These are phyloP conservation scores for Penicillium sp. DNA, from an alignment of 2,329 filamentous ascomycete species.

Conservation along the genomic window DNA sequence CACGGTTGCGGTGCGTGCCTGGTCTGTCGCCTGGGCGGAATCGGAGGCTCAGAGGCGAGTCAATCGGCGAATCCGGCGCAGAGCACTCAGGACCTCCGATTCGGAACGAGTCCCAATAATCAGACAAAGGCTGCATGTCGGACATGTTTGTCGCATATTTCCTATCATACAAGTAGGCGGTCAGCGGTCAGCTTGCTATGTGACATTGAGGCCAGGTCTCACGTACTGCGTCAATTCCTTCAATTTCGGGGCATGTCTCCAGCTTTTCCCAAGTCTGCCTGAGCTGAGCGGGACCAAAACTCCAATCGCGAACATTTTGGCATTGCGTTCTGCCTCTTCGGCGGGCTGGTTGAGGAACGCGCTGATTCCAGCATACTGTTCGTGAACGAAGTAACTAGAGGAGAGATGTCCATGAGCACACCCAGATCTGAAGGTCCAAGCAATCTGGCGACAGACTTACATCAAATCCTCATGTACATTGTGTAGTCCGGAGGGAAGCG, in stretches of 20 bases:
- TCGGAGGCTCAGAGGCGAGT: conserved; percentile 55
- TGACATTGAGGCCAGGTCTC: not conserved
- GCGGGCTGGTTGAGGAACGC: conserved; percentile 86
- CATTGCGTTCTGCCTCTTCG: conserved; percentile 78
- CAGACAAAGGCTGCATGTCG: conserved; percentile 67
- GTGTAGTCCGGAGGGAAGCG: conserved; percentile 88
- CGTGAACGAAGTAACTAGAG: conserved; percentile 85
- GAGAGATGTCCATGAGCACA: conserved; percentile 16
- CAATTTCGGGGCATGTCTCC: conserved; percentile 80
- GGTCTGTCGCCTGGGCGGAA: conserved; percentile 57
- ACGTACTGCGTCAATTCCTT: conserved; percentile 72
- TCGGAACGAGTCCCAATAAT: conserved; percentile 71
- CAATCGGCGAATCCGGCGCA: conserved; percentile 54
- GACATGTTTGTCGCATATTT: conserved; percentile 66
- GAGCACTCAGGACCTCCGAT: conserved; percentile 44
- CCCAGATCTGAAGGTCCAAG: not conserved
- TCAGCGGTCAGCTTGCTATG: conserved; percentile 13
- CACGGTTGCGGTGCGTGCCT: conserved; percentile 38
- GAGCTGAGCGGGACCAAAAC: conserved; percentile 83
- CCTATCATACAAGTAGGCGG: conserved; percentile 32
- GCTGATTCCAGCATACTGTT: conserved; percentile 81
- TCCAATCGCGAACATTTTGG: conserved; percentile 89
- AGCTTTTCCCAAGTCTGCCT: conserved; percentile 82
- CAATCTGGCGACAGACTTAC: conserved; percentile 36
- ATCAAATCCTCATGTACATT: conserved; percentile 82